Evolutionary conservation across 2,329 filamentous ascomycete species (phyloP).

Genomic region (Penicillium palitans): DNA sequence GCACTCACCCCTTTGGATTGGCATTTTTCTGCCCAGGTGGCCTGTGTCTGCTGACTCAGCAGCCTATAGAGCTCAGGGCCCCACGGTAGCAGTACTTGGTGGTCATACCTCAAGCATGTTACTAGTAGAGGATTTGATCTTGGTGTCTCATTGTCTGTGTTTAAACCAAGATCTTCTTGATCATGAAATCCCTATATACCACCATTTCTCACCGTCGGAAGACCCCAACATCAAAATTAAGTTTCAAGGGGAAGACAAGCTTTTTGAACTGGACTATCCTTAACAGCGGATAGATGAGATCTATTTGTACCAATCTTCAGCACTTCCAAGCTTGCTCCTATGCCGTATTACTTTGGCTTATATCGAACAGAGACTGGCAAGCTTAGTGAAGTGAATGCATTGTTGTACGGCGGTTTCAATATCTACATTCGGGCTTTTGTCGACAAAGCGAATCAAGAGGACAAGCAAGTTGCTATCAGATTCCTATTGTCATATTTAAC

Average conservation of each 20-base stretch:
- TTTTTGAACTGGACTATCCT: background rate
- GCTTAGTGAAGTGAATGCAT: background rate
- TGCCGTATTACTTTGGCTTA: background rate
- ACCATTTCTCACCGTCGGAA: too few species aligned
- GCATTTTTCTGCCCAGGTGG: background rate
- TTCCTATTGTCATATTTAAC: background rate
- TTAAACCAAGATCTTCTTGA: background rate
- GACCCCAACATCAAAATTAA: background rate
- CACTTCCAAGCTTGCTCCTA: background rate
- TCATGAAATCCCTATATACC: background rate
- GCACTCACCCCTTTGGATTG: background rate
- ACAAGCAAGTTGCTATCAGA: background rate
- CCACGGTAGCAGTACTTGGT: too few species aligned
- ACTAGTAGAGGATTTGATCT: background rate
- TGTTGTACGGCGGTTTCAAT: background rate
- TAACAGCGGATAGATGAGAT: background rate
- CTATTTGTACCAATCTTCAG: background rate
- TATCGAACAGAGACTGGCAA: background rate
- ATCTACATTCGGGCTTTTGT: background rate
- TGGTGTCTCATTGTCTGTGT: background rate
- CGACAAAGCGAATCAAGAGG: background rate
- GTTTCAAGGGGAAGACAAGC: background rate
- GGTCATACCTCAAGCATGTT: background rate
- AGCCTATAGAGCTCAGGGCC: too few species aligned
- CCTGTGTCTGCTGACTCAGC: constrained; percentile 10